phyloP scores from a whole-genome alignment of 2,329 filamentous ascomycete genomes.

The Xylaria sp. region DNA sequence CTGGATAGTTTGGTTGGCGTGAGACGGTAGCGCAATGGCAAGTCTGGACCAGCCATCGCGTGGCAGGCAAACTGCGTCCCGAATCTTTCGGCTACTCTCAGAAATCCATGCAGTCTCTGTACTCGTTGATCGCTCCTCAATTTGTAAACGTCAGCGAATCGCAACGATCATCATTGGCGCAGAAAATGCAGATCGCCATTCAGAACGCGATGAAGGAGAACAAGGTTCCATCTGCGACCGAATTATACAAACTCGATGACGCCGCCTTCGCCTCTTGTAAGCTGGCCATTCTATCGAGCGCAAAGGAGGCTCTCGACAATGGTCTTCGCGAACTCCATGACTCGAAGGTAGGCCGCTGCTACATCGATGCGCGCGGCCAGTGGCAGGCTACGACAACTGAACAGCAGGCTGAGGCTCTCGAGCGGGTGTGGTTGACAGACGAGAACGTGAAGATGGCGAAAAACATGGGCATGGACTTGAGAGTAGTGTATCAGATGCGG shows the following conservation, averaged over 20 bases:
- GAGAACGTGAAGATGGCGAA: conserved; percentile 24
- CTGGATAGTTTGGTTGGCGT: conserved; percentile 30
- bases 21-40: conserved; percentile 27
- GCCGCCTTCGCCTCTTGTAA: conserved; percentile 19
- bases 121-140: not conserved
- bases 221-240: not conserved
- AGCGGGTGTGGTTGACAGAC: conserved; percentile 24
- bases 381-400: conserved; percentile 22
- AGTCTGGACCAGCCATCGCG: conserved; percentile 19
- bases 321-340: conserved; percentile 20
- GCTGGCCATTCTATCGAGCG: conserved; percentile 20
- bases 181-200: conserved; percentile 22
- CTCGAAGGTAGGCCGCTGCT: conserved; percentile 20
- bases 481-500: conserved; percentile 2
- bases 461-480: not conserved
- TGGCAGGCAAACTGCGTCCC: not conserved
- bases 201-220: conserved; percentile 16
- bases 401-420: conserved; percentile 24
- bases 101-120: not conserved
- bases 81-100: conserved; percentile 9
- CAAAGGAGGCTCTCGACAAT: conserved; percentile 16
- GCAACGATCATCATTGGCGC: conserved; percentile 13
- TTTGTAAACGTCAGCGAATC: not conserved
- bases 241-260: conserved; percentile 22
- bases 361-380: conserved; percentile 14